Evolutionary conservation across 2,329 filamentous ascomycete species (phyloP), one percentile per base, ranked within the genome.

Genomic region (Pyricularia pennisetigena): DNA sequence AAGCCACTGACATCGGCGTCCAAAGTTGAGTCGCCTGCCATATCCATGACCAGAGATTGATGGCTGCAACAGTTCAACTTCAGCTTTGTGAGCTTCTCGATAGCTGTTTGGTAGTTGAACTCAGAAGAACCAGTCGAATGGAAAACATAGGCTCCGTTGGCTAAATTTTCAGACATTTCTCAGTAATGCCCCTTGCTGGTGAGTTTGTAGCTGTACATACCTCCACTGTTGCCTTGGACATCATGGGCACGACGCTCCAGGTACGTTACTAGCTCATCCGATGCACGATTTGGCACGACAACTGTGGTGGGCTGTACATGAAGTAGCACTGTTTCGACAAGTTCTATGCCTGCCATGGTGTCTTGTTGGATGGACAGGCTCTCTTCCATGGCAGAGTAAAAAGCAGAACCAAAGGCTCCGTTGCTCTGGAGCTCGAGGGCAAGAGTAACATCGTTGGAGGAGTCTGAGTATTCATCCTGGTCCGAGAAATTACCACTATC

Each of bases 321-420:
- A 10, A 84, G 72, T 61, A 88, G 75, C 24, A 89, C 78, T 4
- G 84, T 87, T 70, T 91, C 87, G n/a, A 90, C 80, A 14, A 89
- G 80, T 49, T 92, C 88, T n/a, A 86, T 76, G n/a, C 87, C 88
- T 4, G 88, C 90, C 71, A 87, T 82, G 20, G 86, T 83, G 72
- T 97, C 94, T 74, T 94, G 88, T 75, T 96, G 88, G 62, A 97
- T 82, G 69, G 86, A 90, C 3, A 97, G 78, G 49, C 83, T 87
- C 73, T 91, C 88, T 57, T 93, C 87, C 29, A 83, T 79, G 6
- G 89, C 88, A 64, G 89, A 81, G 75, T 94, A 97, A 75, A 94
- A 97, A 64, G 92, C 90, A 76, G 93, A 97, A 0, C 94, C 94
- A 23, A 97, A 82, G 0, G 85, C 88, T 0, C 86, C 88, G 32